These are phyloP conservation scores for Penicillium riverlandense DNA, from an alignment of 495 filamentous ascomycete genomes.

Conservation along the genomic window DNA sequence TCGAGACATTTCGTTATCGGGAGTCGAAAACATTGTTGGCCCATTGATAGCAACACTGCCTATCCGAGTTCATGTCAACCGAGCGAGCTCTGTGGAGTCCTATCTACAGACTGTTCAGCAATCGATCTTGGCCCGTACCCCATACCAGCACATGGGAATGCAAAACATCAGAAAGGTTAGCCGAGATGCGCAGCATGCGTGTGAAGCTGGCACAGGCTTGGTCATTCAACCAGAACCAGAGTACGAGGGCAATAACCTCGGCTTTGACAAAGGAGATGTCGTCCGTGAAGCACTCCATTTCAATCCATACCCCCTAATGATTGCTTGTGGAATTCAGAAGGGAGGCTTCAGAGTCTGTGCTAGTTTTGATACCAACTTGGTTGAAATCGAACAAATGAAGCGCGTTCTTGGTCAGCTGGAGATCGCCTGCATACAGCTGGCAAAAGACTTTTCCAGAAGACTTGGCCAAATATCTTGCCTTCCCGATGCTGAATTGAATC, in stretches of 20 bases:
- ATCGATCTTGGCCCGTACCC: background rate
- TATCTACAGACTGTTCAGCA: constrained; percentile 3
- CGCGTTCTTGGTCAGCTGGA: constrained; percentile 4
- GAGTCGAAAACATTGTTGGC: constrained; percentile 42
- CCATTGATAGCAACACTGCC: constrained; percentile 62
- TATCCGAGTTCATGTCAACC: constrained; percentile 39
- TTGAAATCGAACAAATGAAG: constrained; percentile 3
- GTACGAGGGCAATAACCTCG: background rate
- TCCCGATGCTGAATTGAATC: constrained; percentile 23
- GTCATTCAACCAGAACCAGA: constrained; percentile 3
- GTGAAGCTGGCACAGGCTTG: constrained; percentile 4
- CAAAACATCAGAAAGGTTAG: constrained; percentile 7
- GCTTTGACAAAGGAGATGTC: constrained; percentile 2
- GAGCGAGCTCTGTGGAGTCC: constrained; percentile 16
- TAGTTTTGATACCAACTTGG: constrained; percentile 3
- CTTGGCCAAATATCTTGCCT: constrained; percentile 30
- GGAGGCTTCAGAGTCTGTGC: constrained; percentile 4
- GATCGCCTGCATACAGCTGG: constrained; percentile 21
- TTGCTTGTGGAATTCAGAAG: constrained; percentile 1
- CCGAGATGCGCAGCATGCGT: constrained; percentile 3
- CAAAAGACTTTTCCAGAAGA: constrained; percentile 11
- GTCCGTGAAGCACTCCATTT: constrained; percentile 5
- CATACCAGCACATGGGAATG: constrained; percentile 6
- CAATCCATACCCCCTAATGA: constrained; percentile 6
- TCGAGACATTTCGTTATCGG: constrained; percentile 38